phyloP scores from a whole-genome alignment of 441 rosid genomes.

The Euphorbia neoarborescens region DNA sequence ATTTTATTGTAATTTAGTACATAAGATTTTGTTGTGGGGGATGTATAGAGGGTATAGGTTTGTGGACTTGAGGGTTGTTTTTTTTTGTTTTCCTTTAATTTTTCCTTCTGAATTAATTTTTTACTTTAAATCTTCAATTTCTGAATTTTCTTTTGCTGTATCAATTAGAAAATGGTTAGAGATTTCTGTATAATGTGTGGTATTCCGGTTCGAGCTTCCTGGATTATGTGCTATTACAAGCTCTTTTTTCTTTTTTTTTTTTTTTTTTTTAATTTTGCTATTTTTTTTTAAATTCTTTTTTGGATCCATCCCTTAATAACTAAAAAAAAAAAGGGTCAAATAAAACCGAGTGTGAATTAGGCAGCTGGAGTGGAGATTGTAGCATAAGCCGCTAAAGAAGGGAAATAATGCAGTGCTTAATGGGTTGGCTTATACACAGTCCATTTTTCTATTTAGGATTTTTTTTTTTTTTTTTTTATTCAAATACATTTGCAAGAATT shows the following conservation, averaged over 20 bases:
- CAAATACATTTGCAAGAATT: too few relatives aligned
- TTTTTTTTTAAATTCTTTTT: not conserved
- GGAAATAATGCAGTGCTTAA: too few relatives aligned
- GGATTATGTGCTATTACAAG: conserved; percentile 18
- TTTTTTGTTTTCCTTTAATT: not conserved
- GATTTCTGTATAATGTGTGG: conserved; percentile 21
- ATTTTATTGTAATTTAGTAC: conserved; percentile 29
- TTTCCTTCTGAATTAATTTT: not conserved
- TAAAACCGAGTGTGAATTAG: too few relatives aligned
- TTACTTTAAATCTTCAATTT: not conserved
- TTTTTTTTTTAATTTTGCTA: not conserved
- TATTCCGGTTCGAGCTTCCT: conserved; percentile 2
- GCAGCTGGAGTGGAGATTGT: too few relatives aligned
- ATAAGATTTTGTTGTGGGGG: conserved; percentile 35
- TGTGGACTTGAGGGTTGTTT: conserved; percentile 11
- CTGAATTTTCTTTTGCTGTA: conserved; percentile 11
- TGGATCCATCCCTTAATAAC: not conserved
- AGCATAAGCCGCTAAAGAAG: too few relatives aligned
- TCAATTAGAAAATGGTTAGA: conserved; percentile 13
- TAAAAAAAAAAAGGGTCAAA: too few relatives aligned
- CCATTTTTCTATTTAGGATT: too few relatives aligned
- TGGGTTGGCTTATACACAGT: too few relatives aligned
- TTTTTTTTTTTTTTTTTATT: too few relatives aligned
- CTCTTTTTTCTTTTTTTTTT: not conserved
- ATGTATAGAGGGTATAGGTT: conserved; percentile 40